Percentiles rank a stretch among this genome's conserved stretches.
Conservation (phyloP, 2,329 filamentous ascomycete species). For the Teratosphaeriaceae sp. region DNA sequence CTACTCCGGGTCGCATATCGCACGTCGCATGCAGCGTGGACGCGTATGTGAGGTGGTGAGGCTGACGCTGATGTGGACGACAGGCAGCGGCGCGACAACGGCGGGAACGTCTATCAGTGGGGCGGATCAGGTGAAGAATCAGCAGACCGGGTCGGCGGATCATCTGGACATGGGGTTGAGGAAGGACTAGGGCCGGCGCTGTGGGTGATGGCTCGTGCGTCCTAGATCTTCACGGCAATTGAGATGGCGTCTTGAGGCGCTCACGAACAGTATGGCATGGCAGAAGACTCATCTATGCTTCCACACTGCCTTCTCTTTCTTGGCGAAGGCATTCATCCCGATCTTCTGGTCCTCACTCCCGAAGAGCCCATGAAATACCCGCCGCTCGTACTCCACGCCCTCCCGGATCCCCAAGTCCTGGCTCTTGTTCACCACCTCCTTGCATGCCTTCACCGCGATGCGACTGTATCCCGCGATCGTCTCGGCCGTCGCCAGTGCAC, state of each 20-base stretch:
- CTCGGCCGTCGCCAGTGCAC: constrained; percentile 74
- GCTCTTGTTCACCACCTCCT: constrained; percentile 99
- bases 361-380: constrained; percentile 89
- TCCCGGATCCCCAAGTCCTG: constrained; percentile 83
- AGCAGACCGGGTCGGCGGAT: constrained; percentile 24
- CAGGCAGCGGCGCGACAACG: constrained; percentile 20
- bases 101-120: constrained; percentile 20
- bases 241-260: neutral
- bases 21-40: neutral
- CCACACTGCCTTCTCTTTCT: constrained; percentile 93
- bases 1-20: too few species aligned
- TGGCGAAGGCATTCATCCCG: constrained; percentile 84
- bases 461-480: constrained; percentile 81
- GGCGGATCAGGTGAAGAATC: constrained; percentile 21
- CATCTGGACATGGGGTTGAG: constrained; percentile 24
- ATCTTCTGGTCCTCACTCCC: constrained; percentile 96
- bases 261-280: too few species aligned
- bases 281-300: constrained; percentile 67
- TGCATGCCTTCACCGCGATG: constrained; percentile 82
- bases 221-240: neutral
- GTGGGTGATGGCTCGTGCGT: too few species aligned
- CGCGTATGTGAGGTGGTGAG: constrained; percentile 2
- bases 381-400: constrained; percentile 89
- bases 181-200: constrained; percentile 9
- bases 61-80: too few species aligned